These are phyloP conservation scores for Hypholoma fasciculare DNA, from an alignment of 768 basidiomycete species.

Conservation along the genomic window DNA sequence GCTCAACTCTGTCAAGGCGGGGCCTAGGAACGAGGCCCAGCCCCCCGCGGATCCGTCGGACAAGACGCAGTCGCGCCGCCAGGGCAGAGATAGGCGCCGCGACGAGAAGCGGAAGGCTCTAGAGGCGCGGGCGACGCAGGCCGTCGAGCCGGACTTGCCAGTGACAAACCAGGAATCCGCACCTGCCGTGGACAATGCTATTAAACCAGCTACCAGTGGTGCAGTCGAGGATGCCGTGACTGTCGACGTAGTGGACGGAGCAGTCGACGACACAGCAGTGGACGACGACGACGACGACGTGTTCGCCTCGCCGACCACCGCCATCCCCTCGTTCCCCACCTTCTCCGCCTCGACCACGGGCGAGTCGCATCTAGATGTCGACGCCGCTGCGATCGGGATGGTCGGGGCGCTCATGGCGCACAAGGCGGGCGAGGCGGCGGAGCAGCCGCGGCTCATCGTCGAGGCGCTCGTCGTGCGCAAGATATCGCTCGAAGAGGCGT, in stretches of 20 bases:
- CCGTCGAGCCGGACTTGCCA: constrained; percentile 9
- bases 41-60: constrained; percentile 13
- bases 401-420: constrained; percentile 17
- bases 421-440: constrained; percentile 7
- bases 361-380: constrained; percentile 29
- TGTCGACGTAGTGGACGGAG: background rate
- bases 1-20: constrained; percentile 14
- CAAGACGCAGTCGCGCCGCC: constrained; percentile 39
- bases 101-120: constrained; percentile 45
- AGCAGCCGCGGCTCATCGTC: constrained; percentile 65
- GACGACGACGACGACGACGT: constrained; percentile 37
- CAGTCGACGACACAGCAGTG: constrained; percentile 4
- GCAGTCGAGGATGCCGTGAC: constrained; percentile 16
- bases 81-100: constrained; percentile 50
- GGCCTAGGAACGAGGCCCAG: constrained; percentile 12
- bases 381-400: constrained; percentile 21
- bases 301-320: constrained; percentile 32
- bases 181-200: background rate
- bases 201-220: constrained; percentile 25
- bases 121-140: constrained; percentile 27
- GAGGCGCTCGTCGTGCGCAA: constrained; percentile 82
- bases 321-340: constrained; percentile 22
- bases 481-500: constrained; percentile 73
- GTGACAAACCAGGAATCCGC: background rate
- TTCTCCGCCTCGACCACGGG: constrained; percentile 23